A percentile compares a stretch with the other conserved stretches of the same genome.
These are phyloP conservation scores for Alternaria hordeiaustralica DNA, from an alignment of 2,329 filamentous ascomycete species.

Conservation along the genomic window DNA sequence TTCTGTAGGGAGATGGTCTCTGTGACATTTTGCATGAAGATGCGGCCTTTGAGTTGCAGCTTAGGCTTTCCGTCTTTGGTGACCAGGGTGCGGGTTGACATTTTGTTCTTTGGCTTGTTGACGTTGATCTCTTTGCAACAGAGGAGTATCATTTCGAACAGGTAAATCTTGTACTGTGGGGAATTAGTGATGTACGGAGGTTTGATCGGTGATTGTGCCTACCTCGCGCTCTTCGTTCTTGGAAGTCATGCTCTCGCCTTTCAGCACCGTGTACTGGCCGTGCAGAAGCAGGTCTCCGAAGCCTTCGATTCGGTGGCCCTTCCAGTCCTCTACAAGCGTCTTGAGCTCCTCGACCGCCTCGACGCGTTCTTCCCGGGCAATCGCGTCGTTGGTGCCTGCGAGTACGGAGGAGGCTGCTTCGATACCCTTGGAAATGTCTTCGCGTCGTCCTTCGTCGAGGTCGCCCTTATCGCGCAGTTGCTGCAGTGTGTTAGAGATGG, in stretches of 20 bases:
- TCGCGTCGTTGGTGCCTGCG: conserved; percentile 85
- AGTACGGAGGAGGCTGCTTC: conserved; percentile 83
- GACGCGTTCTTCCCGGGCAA: conserved; percentile 83
- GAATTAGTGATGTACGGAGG: conserved; percentile 7
- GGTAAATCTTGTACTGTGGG: conserved; percentile 91
- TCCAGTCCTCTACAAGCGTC: conserved; percentile 92
- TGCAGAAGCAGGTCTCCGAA: conserved; percentile 89
- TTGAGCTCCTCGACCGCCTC: conserved; percentile 85
- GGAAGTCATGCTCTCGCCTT: conserved; percentile 72
- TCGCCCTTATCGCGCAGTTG: conserved; percentile 86
- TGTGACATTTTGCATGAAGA: conserved; percentile 99
- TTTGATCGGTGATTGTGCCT: conserved; percentile 39
- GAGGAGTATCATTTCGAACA: conserved; percentile 92
- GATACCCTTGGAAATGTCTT: conserved; percentile 77
- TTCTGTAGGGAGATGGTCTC: conserved; percentile 88
- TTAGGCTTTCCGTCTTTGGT: conserved; percentile 76
- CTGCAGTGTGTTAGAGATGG: conserved; percentile 52
- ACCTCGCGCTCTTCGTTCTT: conserved; percentile 93
- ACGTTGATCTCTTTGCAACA: conserved; percentile 95
- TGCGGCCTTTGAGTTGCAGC: conserved; percentile 92
- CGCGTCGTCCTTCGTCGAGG: conserved; percentile 70
- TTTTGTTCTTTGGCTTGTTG: conserved; percentile 76
- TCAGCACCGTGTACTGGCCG: conserved; percentile 90
- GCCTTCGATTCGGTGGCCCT: conserved; percentile 85
- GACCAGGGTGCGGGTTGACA: conserved; percentile 70